A percentile compares a stretch with the other conserved stretches of the same genome.
These are phyloP conservation scores for Miamiensis avidus DNA, from an alignment of 169 alveolate species.

Conservation along the genomic window DNA sequence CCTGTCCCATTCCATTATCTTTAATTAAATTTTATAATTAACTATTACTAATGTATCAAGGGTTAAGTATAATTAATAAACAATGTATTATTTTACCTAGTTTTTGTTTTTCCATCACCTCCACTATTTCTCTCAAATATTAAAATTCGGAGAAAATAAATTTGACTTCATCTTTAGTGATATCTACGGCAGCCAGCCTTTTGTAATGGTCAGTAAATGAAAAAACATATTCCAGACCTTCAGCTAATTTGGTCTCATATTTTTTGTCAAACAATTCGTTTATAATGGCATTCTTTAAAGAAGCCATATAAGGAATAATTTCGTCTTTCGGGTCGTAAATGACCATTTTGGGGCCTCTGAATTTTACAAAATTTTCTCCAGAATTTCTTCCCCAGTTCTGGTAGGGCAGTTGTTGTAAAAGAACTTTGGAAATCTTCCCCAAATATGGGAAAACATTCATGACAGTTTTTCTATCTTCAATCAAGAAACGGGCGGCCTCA, in stretches of 20 bases:
- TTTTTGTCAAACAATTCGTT: neutral
- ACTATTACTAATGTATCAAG: too few relatives aligned
- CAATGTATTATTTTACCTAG: neutral
- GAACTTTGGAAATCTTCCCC: neutral
- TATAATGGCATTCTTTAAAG: conserved; percentile 27
- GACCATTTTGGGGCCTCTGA: conserved; percentile 10
- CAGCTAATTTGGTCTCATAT: neutral
- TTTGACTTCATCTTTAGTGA: neutral
- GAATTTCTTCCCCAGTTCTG: neutral
- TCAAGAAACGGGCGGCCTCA: conserved; percentile 22
- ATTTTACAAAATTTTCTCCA: conserved; percentile 3
- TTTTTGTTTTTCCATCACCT: neutral
- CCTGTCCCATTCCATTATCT: neutral
- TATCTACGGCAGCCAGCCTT: neutral
- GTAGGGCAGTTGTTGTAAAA: neutral
- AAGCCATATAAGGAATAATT: conserved; percentile 34
- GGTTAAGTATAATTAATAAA: neutral
- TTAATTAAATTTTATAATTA: too few relatives aligned
- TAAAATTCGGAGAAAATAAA: neutral
- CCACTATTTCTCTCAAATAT: neutral
- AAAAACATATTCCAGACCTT: neutral
- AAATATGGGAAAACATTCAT: neutral
- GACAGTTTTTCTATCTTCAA: neutral
- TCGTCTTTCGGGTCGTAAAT: conserved; percentile 41
- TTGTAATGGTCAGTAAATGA: too few relatives aligned